Evolutionary conservation across 2,329 filamentous ascomycete species (phyloP).

Genomic region (Escovopsis sp.): DNA sequence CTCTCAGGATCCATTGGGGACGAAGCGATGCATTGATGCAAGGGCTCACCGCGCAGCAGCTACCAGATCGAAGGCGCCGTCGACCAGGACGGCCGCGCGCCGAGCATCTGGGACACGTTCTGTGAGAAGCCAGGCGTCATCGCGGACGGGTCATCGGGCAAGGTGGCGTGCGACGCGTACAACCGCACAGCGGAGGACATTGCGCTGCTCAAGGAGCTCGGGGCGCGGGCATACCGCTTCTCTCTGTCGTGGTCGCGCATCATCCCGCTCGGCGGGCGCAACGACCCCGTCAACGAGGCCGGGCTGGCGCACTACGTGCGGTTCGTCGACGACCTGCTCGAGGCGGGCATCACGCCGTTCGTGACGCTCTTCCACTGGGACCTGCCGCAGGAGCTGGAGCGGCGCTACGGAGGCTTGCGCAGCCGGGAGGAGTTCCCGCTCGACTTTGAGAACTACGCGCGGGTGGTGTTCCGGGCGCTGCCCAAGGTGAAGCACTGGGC

Average conservation of each 20-base stretch:
- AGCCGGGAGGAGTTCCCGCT: slow-evolving; percentile 71
- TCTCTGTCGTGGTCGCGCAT: slow-evolving; percentile 75
- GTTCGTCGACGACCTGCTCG: slow-evolving; percentile 64
- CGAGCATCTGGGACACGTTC: slow-evolving; percentile 86
- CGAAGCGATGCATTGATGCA: too few relatives aligned
- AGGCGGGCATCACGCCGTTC: slow-evolving; percentile 63
- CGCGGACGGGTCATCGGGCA: slow-evolving; percentile 60
- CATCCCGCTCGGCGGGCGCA: slow-evolving; percentile 70
- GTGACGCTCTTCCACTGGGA: slow-evolving; percentile 86
- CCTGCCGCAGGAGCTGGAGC: slow-evolving; percentile 61
- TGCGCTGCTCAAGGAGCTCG: slow-evolving; percentile 57
- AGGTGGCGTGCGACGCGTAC: slow-evolving; percentile 76
- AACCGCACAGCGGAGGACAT: slow-evolving; percentile 67
- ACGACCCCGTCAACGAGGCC: slow-evolving; percentile 66
- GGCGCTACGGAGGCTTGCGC: slow-evolving; percentile 67
- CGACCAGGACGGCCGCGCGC: slow-evolving; percentile 61
- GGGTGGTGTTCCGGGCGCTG: slow-evolving; percentile 59
- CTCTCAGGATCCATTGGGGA: not conserved
- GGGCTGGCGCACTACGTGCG: slow-evolving; percentile 67
- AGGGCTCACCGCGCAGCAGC: slow-evolving; percentile 27
- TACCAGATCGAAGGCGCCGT: slow-evolving; percentile 77
- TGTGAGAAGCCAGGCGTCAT: slow-evolving; percentile 71
- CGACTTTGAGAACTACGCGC: slow-evolving; percentile 69
- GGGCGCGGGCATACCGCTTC: slow-evolving; percentile 67
- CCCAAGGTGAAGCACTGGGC: slow-evolving; percentile 77